Conservation (phyloP, 805 yeast species). For the Tetrapisispora pingtungensis region DNA sequence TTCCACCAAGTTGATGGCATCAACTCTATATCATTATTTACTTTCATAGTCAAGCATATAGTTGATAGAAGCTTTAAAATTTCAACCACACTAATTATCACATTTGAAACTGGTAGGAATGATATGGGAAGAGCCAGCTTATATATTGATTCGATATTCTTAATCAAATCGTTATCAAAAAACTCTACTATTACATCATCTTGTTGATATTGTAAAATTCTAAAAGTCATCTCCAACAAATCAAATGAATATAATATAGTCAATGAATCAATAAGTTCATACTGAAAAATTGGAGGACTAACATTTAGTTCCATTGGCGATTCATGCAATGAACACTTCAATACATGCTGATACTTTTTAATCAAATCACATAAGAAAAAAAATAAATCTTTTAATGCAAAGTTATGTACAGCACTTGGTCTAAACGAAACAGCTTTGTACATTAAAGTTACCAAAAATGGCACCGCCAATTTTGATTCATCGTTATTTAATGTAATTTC, state of each 20-base stretch:
- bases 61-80: constrained; percentile 38
- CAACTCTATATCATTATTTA: background rate
- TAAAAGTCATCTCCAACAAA: constrained; percentile 39
- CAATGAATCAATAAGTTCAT: constrained; percentile 41
- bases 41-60: constrained; percentile 6
- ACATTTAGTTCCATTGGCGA: constrained; percentile 16
- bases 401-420: constrained; percentile 46
- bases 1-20: constrained; percentile 20
- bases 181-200: constrained; percentile 9
- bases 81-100: constrained; percentile 44
- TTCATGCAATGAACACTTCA: constrained; percentile 18
- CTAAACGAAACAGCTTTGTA: constrained; percentile 48
- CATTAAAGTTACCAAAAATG: constrained; percentile 50
- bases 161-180: constrained; percentile 14
- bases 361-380: constrained; percentile 22
- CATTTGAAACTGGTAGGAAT: constrained; percentile 42
- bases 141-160: constrained; percentile 26
- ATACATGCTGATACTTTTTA: constrained; percentile 17
- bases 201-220: constrained; percentile 17
- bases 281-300: constrained; percentile 33
- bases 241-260: constrained; percentile 45
- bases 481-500: constrained; percentile 16
- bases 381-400: constrained; percentile 28
- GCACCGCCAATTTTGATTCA: constrained; percentile 33
- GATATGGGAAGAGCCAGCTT: constrained; percentile 35